These are phyloP conservation scores for Stagonosporopsis chrysanthemi DNA, from an alignment of 2,329 filamentous ascomycete species.

Conservation along the genomic window DNA sequence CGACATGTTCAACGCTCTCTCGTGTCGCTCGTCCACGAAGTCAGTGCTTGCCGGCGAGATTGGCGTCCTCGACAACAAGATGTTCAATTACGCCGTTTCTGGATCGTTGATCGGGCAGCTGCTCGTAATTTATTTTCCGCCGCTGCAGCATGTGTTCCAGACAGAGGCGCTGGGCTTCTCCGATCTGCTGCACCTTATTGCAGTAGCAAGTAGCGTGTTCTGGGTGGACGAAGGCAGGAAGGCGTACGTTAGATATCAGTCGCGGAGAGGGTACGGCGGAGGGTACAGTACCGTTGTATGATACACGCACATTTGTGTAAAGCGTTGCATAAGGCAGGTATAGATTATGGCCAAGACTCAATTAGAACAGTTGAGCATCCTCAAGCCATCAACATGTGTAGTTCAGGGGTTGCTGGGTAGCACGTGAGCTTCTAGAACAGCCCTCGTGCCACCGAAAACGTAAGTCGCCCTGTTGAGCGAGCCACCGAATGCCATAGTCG, in stretches of 20 bases:
- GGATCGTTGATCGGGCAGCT: conserved; percentile 85
- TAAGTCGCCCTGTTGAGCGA: conserved; percentile 8
- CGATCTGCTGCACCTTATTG: conserved; percentile 76
- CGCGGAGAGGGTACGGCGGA: conserved; percentile 41
- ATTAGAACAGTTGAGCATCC: neutral
- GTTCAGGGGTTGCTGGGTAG: conserved; percentile 7
- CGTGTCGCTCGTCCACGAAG: conserved; percentile 90
- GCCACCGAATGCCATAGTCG: conserved; percentile 4
- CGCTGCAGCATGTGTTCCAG: conserved; percentile 93
- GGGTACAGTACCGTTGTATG: conserved; percentile 52
- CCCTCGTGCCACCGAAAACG: conserved; percentile 12
- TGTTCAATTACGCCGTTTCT: conserved; percentile 96
- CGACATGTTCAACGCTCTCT: conserved; percentile 98
- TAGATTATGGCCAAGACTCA: conserved; percentile 6
- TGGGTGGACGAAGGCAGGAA: conserved; percentile 94
- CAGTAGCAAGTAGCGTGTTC: conserved; percentile 87
- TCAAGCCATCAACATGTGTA: neutral
- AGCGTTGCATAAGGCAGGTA: conserved; percentile 12
- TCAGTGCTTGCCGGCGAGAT: conserved; percentile 87
- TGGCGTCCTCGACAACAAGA: conserved; percentile 81
- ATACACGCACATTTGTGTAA: conserved; percentile 16
- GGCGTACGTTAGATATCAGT: conserved; percentile 60
- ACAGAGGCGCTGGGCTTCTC: conserved; percentile 80
- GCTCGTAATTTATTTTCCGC: conserved; percentile 92
- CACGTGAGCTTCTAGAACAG: conserved; percentile 15